These are phyloP conservation scores for Quillaja saponaria DNA, from an alignment of 306 rosid species.

Conservation along the genomic window DNA sequence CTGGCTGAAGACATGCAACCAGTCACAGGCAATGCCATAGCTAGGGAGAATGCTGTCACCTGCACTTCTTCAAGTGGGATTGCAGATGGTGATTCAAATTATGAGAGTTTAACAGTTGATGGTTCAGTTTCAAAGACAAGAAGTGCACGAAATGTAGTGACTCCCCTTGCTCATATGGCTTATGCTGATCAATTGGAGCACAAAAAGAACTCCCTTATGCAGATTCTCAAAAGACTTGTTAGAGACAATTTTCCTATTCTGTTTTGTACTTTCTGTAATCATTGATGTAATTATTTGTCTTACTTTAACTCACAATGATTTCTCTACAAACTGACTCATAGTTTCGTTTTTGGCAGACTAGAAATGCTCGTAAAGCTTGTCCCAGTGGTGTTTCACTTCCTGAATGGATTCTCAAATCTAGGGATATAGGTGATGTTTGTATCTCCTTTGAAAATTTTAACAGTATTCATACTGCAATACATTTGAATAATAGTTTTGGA, in stretches of 20 bases:
- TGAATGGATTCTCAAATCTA: constrained; percentile 84
- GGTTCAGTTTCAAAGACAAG: constrained; percentile 46
- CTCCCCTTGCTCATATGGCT: constrained; percentile 88
- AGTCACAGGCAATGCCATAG: constrained; percentile 4
- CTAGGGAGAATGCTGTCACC: constrained; percentile 35
- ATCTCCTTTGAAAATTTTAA: constrained; percentile 8
- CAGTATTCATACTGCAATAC: neutral
- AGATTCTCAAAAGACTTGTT: constrained; percentile 82
- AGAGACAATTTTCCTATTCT: constrained; percentile 39
- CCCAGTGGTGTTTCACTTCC: constrained; percentile 76
- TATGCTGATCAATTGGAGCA: constrained; percentile 87
- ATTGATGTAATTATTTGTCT: neutral
- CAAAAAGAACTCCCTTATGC: constrained; percentile 66
- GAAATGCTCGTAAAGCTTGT: constrained; percentile 91
- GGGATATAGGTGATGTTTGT: constrained; percentile 66
- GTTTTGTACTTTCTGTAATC: neutral
- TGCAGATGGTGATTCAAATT: constrained; percentile 43
- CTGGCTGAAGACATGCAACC: constrained; percentile 22
- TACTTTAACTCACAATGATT: constrained; percentile 15
- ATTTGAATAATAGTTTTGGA: neutral
- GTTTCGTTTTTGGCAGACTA: constrained; percentile 56
- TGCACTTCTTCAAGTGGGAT: constrained; percentile 38
- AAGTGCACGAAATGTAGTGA: constrained; percentile 67
- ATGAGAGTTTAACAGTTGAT: constrained; percentile 38
- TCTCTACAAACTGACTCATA: constrained; percentile 11